These are phyloP conservation scores for Rhododendron williamsianum DNA, from an alignment of 148 eudicot genomes.

Conservation along the genomic window DNA sequence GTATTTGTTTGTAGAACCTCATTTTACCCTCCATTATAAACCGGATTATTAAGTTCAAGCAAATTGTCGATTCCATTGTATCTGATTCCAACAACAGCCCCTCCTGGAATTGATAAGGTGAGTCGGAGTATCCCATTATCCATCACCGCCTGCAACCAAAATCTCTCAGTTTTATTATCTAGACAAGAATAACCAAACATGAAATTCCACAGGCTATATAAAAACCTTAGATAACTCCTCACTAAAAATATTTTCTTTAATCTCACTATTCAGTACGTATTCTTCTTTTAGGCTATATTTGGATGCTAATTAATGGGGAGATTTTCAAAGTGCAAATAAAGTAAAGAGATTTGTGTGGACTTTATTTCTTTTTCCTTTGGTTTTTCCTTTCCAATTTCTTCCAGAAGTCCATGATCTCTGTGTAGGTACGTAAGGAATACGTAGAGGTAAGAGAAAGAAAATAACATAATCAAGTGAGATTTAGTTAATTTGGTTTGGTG, in stretches of 20 bases:
- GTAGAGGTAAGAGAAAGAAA: not conserved
- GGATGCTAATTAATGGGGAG: not conserved
- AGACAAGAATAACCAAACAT: not conserved
- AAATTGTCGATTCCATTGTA: slow-evolving; percentile 79
- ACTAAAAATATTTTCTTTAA: not conserved
- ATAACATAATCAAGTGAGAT: not conserved
- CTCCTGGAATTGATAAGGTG: slow-evolving; percentile 75
- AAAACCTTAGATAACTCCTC: not conserved
- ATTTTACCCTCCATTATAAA: slow-evolving; percentile 70
- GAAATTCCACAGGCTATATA: not conserved
- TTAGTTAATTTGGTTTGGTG: not conserved
- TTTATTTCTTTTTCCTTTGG: not conserved
- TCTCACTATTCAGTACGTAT: not conserved
- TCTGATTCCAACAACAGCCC: slow-evolving; percentile 58
- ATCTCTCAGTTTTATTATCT: not conserved
- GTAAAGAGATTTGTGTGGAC: not conserved
- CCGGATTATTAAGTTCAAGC: slow-evolving; percentile 56
- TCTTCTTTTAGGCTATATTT: not conserved
- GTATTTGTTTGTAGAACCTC: not conserved
- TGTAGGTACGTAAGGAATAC: not conserved
- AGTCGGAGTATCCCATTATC: slow-evolving; percentile 60
- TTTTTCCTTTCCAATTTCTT: not conserved
- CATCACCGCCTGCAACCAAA: slow-evolving; percentile 17
- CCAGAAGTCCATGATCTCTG: not conserved
- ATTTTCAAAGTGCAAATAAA: not conserved